phyloP scores from a whole-genome alignment of 495 filamentous ascomycete species.

The Trichoderma erinaceum region DNA sequence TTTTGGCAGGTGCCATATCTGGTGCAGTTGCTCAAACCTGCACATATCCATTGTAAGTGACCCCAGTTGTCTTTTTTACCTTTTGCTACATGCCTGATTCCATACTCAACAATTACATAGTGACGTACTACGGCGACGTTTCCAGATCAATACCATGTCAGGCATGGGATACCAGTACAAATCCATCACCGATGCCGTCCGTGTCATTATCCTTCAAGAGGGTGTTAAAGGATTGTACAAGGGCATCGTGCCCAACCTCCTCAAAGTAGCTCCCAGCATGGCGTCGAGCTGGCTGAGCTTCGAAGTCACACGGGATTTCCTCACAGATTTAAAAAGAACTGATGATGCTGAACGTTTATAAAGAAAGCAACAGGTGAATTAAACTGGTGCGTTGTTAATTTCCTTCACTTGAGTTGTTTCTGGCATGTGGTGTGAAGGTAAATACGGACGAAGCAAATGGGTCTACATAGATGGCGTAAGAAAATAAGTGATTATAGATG shows the following conservation, averaged over 20 bases:
- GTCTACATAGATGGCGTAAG: neutral
- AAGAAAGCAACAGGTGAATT: neutral
- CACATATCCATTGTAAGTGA: conserved; percentile 94
- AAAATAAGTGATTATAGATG: neutral
- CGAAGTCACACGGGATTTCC: conserved; percentile 82
- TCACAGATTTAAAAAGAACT: conserved; percentile 48
- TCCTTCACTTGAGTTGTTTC: neutral
- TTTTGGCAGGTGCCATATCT: conserved; percentile 82
- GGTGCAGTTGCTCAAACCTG: conserved; percentile 96
- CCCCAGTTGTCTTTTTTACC: neutral
- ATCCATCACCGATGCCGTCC: conserved; percentile 75
- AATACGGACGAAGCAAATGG: conserved; percentile 4
- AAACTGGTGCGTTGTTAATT: neutral
- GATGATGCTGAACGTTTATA: neutral
- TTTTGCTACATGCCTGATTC: conserved; percentile 15
- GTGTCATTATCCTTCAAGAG: conserved; percentile 73
- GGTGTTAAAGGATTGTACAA: conserved; percentile 71
- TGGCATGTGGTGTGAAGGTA: neutral
- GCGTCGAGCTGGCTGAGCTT: conserved; percentile 97
- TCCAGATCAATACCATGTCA: conserved; percentile 98
- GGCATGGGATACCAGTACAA: conserved; percentile 98
- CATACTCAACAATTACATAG: conserved; percentile 37
- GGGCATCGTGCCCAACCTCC: conserved; percentile 84
- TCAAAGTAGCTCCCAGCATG: conserved; percentile 98
- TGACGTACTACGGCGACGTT: conserved; percentile 89